Percentiles rank a stretch among this genome's conserved stretches.
These are phyloP conservation scores for Leccinum colubrinum DNA, from an alignment of 1,284 basidiomycete genomes.

Conservation along the genomic window DNA sequence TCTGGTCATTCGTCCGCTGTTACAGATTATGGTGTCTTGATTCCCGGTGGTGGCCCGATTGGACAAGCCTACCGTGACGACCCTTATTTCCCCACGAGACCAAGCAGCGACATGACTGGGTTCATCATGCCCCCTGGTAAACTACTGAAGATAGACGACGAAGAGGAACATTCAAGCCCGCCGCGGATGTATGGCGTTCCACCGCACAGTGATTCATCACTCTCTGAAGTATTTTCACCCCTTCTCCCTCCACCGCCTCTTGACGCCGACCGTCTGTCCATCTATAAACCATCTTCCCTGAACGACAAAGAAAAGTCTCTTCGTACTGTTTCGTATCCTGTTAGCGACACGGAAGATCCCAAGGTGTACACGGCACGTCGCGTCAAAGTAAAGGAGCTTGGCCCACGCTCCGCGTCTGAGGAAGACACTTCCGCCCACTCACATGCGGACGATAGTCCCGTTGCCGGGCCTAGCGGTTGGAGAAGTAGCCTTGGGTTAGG, in stretches of 20 bases:
- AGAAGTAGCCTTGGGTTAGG: conserved; percentile 38
- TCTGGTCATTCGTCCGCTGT: conserved; percentile 27
- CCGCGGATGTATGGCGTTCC: conserved; percentile 29
- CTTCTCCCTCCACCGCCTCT: conserved; percentile 41
- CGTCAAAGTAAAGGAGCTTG: conserved; percentile 50
- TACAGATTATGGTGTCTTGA: conserved; percentile 31
- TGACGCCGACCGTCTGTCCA: conserved; percentile 34
- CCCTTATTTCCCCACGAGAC: conserved; percentile 18
- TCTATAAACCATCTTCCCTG: conserved; percentile 28
- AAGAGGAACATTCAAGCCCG: conserved; percentile 23
- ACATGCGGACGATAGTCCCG: conserved; percentile 24
- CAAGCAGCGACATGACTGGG: conserved; percentile 30
- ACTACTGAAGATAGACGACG: conserved; percentile 30
- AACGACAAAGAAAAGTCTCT: conserved; percentile 33
- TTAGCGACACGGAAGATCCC: conserved; percentile 45
- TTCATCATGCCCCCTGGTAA: conserved; percentile 31
- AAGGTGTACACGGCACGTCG: conserved; percentile 59
- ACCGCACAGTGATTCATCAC: conserved; percentile 20
- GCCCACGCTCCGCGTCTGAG: conserved; percentile 31
- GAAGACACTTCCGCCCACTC: conserved; percentile 22
- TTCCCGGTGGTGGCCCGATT: conserved; percentile 32
- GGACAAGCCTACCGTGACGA: conserved; percentile 33
- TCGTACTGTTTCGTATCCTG: conserved; percentile 34
- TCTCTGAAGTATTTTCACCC: conserved; percentile 34
- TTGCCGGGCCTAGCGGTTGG: conserved; percentile 32